Conservation (phyloP, 2,329 filamentous ascomycete genomes). For the Clonostachys byssicola region DNA sequence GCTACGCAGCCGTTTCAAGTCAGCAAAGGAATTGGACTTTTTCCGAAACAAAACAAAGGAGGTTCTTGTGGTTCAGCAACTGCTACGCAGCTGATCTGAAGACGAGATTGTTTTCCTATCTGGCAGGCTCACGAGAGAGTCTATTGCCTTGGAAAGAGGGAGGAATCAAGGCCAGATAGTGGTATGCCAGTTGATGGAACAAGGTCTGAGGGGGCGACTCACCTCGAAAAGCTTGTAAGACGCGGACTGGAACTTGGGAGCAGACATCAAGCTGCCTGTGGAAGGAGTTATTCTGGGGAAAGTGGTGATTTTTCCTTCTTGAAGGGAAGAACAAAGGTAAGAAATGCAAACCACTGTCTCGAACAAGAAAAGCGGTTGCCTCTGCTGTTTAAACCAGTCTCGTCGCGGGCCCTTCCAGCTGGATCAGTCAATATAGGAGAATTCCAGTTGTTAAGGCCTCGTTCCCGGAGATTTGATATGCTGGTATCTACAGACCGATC, state of each 20-base stretch:
- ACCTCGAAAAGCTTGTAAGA: conserved; percentile 57
- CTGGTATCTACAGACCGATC: conserved; percentile 3
- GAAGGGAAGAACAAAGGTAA: conserved; percentile 16
- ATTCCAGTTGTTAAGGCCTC: conserved; percentile 17
- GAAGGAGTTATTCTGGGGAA: conserved; percentile 20
- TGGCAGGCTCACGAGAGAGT: neutral
- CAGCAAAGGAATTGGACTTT: neutral
- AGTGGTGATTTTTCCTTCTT: conserved; percentile 20
- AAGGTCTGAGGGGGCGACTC: conserved; percentile 34
- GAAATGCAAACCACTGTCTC: conserved; percentile 33
- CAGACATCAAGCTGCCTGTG: conserved; percentile 51
- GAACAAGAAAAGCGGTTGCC: conserved; percentile 19
- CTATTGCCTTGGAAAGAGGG: neutral
- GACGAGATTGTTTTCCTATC: neutral
- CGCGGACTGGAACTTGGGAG: conserved; percentile 49
- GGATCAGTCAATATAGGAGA: conserved; percentile 21
- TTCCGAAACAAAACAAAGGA: neutral
- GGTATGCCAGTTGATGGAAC: conserved; percentile 12
- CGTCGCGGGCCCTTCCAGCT: conserved; percentile 18
- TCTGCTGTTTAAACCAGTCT: conserved; percentile 22
- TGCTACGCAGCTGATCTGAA: neutral
- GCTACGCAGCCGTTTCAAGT: conserved; percentile 24
- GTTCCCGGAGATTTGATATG: conserved; percentile 33
- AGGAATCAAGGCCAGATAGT: conserved; percentile 6
- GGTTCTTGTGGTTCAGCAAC: neutral